Conservation (phyloP, 2,329 filamentous ascomycete genomes). For the Aspergillus clavatus region DNA sequence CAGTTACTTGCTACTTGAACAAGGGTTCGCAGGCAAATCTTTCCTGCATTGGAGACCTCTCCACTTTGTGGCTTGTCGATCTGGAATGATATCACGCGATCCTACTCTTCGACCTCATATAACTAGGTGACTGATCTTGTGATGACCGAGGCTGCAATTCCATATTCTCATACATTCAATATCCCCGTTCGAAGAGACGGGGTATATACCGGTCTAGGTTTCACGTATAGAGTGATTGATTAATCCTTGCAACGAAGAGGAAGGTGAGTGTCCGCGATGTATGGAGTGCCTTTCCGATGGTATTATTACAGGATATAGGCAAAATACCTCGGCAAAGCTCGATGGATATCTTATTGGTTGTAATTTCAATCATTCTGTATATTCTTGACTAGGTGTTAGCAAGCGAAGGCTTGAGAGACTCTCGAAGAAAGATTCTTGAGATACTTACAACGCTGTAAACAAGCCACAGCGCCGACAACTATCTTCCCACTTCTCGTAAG, state of each 20-base stretch:
- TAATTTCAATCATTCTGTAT: not conserved
- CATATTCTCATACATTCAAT: not conserved
- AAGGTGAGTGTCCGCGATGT: not conserved
- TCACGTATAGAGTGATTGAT: too few species aligned
- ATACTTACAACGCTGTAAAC: conserved; percentile 24
- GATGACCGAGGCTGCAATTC: not conserved
- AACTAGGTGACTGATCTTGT: not conserved
- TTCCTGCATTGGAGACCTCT: not conserved
- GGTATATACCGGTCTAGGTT: too few species aligned
- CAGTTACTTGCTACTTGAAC: not conserved
- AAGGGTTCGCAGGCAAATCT: not conserved
- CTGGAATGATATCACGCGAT: not conserved
- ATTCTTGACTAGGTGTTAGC: not conserved
- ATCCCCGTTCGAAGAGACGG: too few species aligned
- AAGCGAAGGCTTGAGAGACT: not conserved
- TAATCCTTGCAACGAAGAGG: not conserved
- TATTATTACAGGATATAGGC: too few species aligned
- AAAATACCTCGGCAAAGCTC: not conserved
- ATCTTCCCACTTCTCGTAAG: conserved; percentile 7
- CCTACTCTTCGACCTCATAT: not conserved
- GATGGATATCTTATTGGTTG: not conserved
- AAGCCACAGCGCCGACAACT: conserved; percentile 26
- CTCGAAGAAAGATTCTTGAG: not conserved
- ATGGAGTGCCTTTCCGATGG: not conserved
- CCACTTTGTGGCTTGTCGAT: not conserved